Base-by-base conservation (phyloP, 768 basidiomycete species). In the Melanogaster broomeanus region DNA sequence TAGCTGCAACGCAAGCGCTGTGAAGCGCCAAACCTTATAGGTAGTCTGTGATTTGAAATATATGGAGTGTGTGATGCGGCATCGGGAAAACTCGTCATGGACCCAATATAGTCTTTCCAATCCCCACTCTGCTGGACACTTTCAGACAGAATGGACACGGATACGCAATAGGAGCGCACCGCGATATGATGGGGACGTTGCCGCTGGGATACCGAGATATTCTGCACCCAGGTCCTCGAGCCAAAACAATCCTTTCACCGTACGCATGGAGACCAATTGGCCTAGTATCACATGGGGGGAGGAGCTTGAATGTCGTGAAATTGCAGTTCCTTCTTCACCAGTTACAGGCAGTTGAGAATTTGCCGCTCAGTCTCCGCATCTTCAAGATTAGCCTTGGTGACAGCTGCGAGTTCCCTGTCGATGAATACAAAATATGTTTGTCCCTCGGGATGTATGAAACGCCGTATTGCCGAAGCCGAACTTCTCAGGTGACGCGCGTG, bases 31-130 rank as follows among this genome's bases (percentile, higher is more conserved):
- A n/a, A n/a, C n/a, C n/a, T n/a, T n/a, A n/a, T n/a, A 84, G 71
- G 21, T 82, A 77, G 16, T 80, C 75, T 13, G 82, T 55, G 5
- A 63, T 58, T 19, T 61, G 55, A 11, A 65, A 60, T 4, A 83
- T 43, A 11, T 73, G 55, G 56, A 84, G 82, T 59, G 42, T 39
- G 16, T 75, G 59, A 60, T 87, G 85, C 68, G n/a, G n/a, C n/a
- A 79, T 81, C 0, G 82, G 83, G 61, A 83, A 86, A 52, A 72
- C 57, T 87, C 84, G 16, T 84, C 65, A 53, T 88, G 86, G 2
- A 59, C 60, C 86, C 85, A 87, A 51, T 82, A 87, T 16, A 81
- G 67, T 25, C 76, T 74, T 40, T 82, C 73, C 9, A 85, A 57
- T 3, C 72, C 70, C 18, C 71, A 55, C 45, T 72, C 84, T 84